A percentile compares a stretch with the other conserved stretches of the same genome.
phyloP scores from a whole-genome alignment of 2,329 filamentous ascomycete genomes.

The Colletotrichum sojae region DNA sequence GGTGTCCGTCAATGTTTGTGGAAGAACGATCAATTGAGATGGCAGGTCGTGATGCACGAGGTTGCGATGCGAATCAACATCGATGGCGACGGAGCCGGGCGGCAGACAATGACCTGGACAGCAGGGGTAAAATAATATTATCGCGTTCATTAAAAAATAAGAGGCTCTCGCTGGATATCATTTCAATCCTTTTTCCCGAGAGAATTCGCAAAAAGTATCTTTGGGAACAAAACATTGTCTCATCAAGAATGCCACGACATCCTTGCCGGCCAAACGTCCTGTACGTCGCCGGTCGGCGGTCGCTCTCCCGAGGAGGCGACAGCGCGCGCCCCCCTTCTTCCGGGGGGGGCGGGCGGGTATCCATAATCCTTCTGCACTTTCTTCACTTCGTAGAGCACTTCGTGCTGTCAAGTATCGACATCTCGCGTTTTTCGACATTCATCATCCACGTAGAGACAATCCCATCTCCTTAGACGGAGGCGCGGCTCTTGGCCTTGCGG shows the following conservation, averaged over 20 bases:
- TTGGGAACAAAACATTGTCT: neutral
- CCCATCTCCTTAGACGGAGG: slow-evolving; percentile 40
- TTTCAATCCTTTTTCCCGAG: neutral
- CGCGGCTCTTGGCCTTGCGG: slow-evolving; percentile 66
- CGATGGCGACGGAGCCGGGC: neutral
- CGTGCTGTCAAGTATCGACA: neutral
- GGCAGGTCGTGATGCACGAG: no score
- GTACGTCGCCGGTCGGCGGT: slow-evolving; percentile 19
- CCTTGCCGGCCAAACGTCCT: slow-evolving; percentile 7
- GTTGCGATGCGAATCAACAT: neutral
- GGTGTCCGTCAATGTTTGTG: no score
- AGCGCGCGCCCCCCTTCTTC: neutral
- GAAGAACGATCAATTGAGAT: no score
- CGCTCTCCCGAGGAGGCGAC: slow-evolving; percentile 11
- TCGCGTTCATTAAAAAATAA: neutral
- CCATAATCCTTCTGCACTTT: slow-evolving; percentile 7
- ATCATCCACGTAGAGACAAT: neutral
- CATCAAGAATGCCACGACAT: neutral
- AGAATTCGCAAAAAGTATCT: neutral
- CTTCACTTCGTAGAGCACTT: neutral
- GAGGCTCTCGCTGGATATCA: neutral
- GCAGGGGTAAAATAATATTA: neutral
- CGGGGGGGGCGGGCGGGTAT: slow-evolving; percentile 11
- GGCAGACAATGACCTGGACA: neutral
- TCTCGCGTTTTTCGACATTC: slow-evolving; percentile 1